Base-by-base conservation (phyloP, 768 basidiomycete species). In the Mycena amicta region DNA sequence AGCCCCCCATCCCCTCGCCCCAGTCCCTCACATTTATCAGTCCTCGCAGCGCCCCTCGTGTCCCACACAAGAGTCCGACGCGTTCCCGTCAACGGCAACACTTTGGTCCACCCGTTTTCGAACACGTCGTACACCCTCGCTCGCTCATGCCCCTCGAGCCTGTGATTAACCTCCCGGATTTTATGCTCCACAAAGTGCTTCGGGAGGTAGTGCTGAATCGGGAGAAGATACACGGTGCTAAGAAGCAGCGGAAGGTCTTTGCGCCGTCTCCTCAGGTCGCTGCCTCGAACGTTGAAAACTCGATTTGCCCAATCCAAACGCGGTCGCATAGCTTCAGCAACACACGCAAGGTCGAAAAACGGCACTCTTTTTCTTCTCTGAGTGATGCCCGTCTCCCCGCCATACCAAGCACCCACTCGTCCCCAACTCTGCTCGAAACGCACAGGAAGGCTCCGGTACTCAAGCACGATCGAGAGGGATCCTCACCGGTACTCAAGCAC, bases 81-180 rank as follows among this genome's bases (percentile, higher is more conserved):
- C 47, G 47, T 23, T 12, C 47, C 27, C 22, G 26, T 8, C 47
- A 49, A 23, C 47, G 47, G 5, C 47, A 49, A 20, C 47, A 49
- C 27, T 49, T 25, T 13, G 47, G 47, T 12, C 12, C 5, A 4
- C 47, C 47, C 27, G 47, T 49, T 8, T 6, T 49, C 47, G 25
- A 26, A 23, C 47, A 49, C n/a, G 22, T 22, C 26, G 47, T 49
- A 12, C 47, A 49, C 27, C 47, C 47, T 13, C 47, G 47, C 27
- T 49, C 47, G 47, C 47, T 49, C 47, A 49, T 49, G 47, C 47
- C 47, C 6, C 47, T 49, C 47, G 22, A 25, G 5, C 6, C 47
- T 12, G 27, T 49, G 15, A 28, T 22, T 11, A 49, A 49, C 47
- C 12, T 49, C 27, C 47, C 47, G 6, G 47, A 4, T 22, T 26